phyloP scores from a whole-genome alignment of 768 basidiomycete species.

The Mycena vitilis region DNA sequence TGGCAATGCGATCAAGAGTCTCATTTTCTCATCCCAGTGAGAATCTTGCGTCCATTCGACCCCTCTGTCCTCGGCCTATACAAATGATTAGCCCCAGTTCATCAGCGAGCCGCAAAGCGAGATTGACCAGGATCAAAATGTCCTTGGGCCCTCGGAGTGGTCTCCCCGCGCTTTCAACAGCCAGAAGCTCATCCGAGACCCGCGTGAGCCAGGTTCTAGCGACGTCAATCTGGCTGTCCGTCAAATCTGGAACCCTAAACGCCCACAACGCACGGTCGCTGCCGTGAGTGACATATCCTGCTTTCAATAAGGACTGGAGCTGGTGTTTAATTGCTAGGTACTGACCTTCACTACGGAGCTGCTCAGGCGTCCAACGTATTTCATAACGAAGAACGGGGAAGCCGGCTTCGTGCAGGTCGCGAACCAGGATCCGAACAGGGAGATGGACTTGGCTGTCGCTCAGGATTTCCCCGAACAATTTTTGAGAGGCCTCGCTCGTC shows the following conservation, averaged over 20 bases:
- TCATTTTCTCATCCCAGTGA: slow-evolving; percentile 65
- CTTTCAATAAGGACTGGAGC: background rate
- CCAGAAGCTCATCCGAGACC: slow-evolving; percentile 57
- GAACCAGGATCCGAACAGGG: slow-evolving; percentile 69
- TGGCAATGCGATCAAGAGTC: slow-evolving; percentile 42
- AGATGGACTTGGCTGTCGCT: slow-evolving; percentile 75
- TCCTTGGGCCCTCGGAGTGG: slow-evolving; percentile 48
- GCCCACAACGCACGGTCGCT: slow-evolving; percentile 75
- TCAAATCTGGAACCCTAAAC: slow-evolving; percentile 63
- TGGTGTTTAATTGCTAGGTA: background rate
- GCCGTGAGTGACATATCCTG: slow-evolving; percentile 79
- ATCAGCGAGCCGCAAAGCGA: background rate
- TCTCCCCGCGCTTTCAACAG: slow-evolving; percentile 51
- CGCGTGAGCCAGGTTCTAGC: slow-evolving; percentile 69
- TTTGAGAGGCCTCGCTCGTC: slow-evolving; percentile 54
- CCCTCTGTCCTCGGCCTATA: slow-evolving; percentile 52
- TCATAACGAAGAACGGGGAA: slow-evolving; percentile 78
- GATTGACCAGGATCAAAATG: slow-evolving; percentile 51
- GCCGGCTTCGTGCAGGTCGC: slow-evolving; percentile 64
- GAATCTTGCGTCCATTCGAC: slow-evolving; percentile 68
- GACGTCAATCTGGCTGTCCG: slow-evolving; percentile 55
- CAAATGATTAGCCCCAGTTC: background rate
- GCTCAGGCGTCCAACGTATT: slow-evolving; percentile 77
- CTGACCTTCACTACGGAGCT: slow-evolving; percentile 63
- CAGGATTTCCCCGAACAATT: slow-evolving; percentile 68